Evolutionary conservation across 805 yeast species (phyloP).

Genomic region (Yarrowia sp.): DNA sequence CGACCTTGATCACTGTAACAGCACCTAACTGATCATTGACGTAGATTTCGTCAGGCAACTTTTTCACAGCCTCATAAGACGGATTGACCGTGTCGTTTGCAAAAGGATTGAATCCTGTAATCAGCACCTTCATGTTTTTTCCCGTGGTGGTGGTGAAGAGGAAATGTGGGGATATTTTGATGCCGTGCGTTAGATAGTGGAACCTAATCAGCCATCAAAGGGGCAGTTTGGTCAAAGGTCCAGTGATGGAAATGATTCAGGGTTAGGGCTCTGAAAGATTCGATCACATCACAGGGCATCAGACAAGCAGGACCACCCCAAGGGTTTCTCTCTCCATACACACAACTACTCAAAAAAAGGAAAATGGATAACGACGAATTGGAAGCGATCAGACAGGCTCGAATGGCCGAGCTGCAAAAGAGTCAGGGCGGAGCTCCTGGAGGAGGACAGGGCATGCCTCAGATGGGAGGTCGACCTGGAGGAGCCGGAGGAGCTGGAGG

Average conservation of each 20-base stretch:
- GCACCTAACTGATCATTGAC: background rate
- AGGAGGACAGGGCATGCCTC: constrained; percentile 13
- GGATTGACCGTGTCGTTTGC: background rate
- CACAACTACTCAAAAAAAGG: background rate
- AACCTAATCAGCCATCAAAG: background rate
- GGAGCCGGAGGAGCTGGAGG: background rate
- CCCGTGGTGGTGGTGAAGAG: background rate
- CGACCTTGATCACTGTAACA: background rate
- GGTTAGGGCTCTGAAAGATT: background rate
- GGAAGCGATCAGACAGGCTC: constrained; percentile 88
- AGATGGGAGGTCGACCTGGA: background rate
- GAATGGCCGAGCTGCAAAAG: constrained; percentile 76
- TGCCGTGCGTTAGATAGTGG: constrained; percentile 16
- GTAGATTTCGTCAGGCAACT: background rate
- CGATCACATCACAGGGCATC: background rate
- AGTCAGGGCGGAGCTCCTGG: constrained; percentile 31
- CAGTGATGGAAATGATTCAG: background rate
- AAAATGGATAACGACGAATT: constrained; percentile 82
- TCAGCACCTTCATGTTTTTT: background rate
- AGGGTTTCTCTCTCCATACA: background rate
- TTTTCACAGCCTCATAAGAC: constrained; percentile 21
- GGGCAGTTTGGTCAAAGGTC: background rate
- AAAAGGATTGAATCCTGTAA: constrained; percentile 14
- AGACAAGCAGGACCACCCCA: background rate
- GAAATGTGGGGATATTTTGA: background rate